Conservation (phyloP, 371 early-diverging fungal genomes). For the Zopfochytrium polystomum region DNA sequence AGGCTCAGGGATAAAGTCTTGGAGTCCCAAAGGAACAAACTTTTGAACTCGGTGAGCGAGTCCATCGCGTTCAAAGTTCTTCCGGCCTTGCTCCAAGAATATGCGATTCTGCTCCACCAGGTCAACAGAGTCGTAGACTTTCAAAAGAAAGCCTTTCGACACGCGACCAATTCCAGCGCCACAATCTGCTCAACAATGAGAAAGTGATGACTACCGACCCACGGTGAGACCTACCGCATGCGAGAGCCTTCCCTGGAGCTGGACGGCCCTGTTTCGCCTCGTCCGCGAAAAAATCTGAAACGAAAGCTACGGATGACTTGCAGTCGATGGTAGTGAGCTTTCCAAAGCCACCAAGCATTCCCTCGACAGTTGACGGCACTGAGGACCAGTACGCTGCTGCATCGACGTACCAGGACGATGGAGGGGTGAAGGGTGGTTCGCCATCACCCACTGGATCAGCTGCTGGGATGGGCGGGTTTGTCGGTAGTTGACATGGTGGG, state of each 20-base stretch:
- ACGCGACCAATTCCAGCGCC: conserved; percentile 95
- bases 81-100: conserved; percentile 73
- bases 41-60: conserved; percentile 54
- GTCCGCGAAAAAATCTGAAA: conserved; percentile 63
- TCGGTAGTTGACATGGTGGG: no score
- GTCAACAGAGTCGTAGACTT: conserved; percentile 78
- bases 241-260: no score
- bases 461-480: no score
- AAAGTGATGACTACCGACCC: not conserved
- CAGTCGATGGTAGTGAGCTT: conserved; percentile 71
- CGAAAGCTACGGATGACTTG: conserved; percentile 64
- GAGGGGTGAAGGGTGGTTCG: not conserved
- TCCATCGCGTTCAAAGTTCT: conserved; percentile 56
- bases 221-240: conserved; percentile 18
- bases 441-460: not conserved
- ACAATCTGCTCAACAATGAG: conserved; percentile 61
- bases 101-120: conserved; percentile 79
- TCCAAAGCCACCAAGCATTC: conserved; percentile 51
- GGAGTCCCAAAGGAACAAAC: conserved; percentile 71
- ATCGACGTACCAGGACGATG: conserved; percentile 86
- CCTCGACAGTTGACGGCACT: conserved; percentile 28
- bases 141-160: conserved; percentile 74
- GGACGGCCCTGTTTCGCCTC: no score
- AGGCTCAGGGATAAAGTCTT: conserved; percentile 74
- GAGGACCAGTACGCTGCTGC: conserved; percentile 84